Evolutionary conservation across 345 rosid species (phyloP), one percentile per base, ranked within the genome.

Genomic region (Eucalyptus guilfoylei): DNA sequence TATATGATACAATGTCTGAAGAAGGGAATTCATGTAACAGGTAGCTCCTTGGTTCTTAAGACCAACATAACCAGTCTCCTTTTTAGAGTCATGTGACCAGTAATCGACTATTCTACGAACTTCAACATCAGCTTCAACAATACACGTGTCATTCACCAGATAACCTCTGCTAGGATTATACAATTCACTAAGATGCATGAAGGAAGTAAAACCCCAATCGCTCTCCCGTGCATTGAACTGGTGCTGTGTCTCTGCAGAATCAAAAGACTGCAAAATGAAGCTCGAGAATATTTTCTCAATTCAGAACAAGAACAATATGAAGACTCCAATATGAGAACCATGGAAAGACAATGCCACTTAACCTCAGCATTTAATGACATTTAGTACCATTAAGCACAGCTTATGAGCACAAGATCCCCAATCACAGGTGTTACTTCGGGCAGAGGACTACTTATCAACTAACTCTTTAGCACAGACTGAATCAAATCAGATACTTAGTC

Each of bases 41-140:
- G 96, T 94, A n/a, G 96, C 96, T 88, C 96, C 96, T 91, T 94
- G 96, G 90, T 94, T 94, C 91, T 94, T 94, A 80, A 94, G 92
- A 28, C 96, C 96, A 60, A 94, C 96, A 91, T 86, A 94, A 50
- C 96, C 96, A 30, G 96, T 94, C 93, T 94, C 96, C 91, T 94
- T 94, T 89, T 93, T 94, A 12, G 96, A 94, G 89, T 94, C 96
- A 50, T 93, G 92, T 8, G 94, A 90, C 96, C 94, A 94, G 88
- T 93, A 93, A 91, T 94, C 96, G 34, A 92, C 86, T 92, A 92
- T 89, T 87, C 89, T 92, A 48, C 95, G 95, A 45, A 93, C 95
- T 67, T 91, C 93, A 54, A 94, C 95, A 88, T 94, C 95, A 87
- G 96, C 96, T 92, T 94, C 96, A 88, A 94, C 88, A 42, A 94